Conservation (phyloP, 1,139 yeast species). For the Pichia norvegensis region DNA sequence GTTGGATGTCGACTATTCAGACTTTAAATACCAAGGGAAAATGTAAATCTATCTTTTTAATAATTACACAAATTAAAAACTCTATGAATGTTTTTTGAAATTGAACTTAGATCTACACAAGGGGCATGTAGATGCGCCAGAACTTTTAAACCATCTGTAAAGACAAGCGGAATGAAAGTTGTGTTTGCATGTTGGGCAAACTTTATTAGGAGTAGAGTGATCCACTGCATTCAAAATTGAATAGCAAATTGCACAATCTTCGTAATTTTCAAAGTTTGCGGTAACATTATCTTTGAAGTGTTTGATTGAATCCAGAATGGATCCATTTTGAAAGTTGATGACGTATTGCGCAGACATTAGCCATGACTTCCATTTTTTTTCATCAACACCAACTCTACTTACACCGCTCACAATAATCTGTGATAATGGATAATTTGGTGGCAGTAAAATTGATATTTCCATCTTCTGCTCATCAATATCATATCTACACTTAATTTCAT, state of each 20-base stretch:
- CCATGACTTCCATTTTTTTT: constrained; percentile 95
- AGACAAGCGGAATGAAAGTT: constrained; percentile 96
- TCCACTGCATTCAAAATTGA: constrained; percentile 80
- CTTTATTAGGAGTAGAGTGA: constrained; percentile 81
- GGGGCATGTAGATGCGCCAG: constrained; percentile 89
- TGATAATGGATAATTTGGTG: constrained; percentile 64
- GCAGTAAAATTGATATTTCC: constrained; percentile 71
- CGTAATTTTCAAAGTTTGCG: constrained; percentile 83
- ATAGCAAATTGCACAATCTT: constrained; percentile 95
- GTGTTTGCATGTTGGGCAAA: constrained; percentile 84
- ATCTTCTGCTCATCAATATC: constrained; percentile 82
- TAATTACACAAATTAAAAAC: not conserved
- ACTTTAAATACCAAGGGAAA: no score
- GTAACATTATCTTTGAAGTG: constrained; percentile 74
- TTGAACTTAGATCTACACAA: constrained; percentile 77
- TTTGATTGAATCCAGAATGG: constrained; percentile 74
- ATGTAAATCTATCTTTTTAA: not conserved
- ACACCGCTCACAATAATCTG: constrained; percentile 73
- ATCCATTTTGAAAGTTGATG: constrained; percentile 65
- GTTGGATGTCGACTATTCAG: no score
- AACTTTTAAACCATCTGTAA: constrained; percentile 94
- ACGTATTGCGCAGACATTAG: constrained; percentile 81
- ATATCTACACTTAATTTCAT: constrained; percentile 68
- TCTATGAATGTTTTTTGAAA: constrained; percentile 31
- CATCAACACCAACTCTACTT: constrained; percentile 80